phyloP scores from a whole-genome alignment of 2,329 filamentous ascomycete genomes.

The Alternaria arborescens region DNA sequence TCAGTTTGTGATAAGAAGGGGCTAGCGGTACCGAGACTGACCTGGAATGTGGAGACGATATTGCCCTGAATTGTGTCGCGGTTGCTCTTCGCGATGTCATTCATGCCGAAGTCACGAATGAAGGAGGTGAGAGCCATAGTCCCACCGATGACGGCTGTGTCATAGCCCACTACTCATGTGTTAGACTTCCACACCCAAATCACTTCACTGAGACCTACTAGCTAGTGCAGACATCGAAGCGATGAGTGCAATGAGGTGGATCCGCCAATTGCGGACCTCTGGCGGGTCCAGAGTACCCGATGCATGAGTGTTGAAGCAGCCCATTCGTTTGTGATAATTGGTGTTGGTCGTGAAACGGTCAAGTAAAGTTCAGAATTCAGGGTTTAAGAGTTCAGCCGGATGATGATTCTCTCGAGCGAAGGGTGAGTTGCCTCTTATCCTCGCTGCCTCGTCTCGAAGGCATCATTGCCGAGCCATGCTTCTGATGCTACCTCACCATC shows the following conservation, averaged over 20 bases:
- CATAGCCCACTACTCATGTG: slow-evolving; percentile 39
- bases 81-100: slow-evolving; percentile 36
- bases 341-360: neutral
- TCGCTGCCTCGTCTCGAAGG: slow-evolving; percentile 11
- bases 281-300: slow-evolving; percentile 46
- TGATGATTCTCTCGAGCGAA: neutral
- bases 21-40: neutral
- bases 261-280: slow-evolving; percentile 49
- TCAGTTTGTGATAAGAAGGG: neutral
- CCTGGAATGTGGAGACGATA: slow-evolving; percentile 52
- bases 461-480: slow-evolving; percentile 11
- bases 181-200: neutral
- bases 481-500: slow-evolving; percentile 16
- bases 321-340: slow-evolving; percentile 14
- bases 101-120: slow-evolving; percentile 47
- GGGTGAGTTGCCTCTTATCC: slow-evolving; percentile 8
- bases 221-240: slow-evolving; percentile 51
- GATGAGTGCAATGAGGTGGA: slow-evolving; percentile 46
- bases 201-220: slow-evolving; percentile 26
- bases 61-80: slow-evolving; percentile 52
- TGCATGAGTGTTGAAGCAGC: slow-evolving; percentile 43
- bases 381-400: neutral
- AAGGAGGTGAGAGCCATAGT: slow-evolving; percentile 53
- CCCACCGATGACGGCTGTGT: slow-evolving; percentile 51
- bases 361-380: neutral